Conservation (phyloP, 2,329 filamentous ascomycete genomes). For the Magnaporthiopsis incrustans region DNA sequence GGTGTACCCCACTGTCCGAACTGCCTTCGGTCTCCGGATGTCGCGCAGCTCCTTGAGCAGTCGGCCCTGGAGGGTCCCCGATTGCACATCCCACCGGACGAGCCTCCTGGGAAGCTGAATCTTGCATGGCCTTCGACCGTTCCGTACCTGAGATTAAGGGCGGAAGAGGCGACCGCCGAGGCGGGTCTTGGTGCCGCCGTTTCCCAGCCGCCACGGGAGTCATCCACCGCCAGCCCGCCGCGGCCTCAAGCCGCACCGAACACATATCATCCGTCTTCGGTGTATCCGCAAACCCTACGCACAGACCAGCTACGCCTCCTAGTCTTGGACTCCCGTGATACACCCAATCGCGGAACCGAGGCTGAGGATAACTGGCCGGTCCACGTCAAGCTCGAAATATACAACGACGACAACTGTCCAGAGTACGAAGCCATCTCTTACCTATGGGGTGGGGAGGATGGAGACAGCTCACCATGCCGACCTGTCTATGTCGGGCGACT, state of each 20-base stretch:
- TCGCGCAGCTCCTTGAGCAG: no score
- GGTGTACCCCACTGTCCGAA: no score
- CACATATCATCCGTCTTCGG: background rate
- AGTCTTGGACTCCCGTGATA: background rate
- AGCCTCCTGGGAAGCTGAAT: background rate
- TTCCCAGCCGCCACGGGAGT: background rate
- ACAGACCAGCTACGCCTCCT: background rate
- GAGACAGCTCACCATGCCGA: constrained; percentile 12
- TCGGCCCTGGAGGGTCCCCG: no score
- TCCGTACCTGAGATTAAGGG: background rate
- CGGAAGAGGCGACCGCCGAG: no score
- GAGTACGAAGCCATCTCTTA: constrained; percentile 4
- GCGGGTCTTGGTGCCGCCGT: no score
- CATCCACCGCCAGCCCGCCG: no score
- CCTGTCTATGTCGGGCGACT: constrained; percentile 19
- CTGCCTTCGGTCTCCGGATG: no score
- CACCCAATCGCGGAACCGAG: no score
- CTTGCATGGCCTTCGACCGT: constrained; percentile 4
- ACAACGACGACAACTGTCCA: constrained; percentile 4
- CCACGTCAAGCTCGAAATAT: background rate
- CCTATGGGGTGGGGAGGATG: constrained; percentile 16
- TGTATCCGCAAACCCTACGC: background rate
- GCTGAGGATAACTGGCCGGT: background rate
- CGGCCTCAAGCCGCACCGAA: background rate
- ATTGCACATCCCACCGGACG: background rate